These are phyloP conservation scores for Gloeophyllum trabeum DNA, from an alignment of 768 basidiomycete genomes.

Conservation along the genomic window DNA sequence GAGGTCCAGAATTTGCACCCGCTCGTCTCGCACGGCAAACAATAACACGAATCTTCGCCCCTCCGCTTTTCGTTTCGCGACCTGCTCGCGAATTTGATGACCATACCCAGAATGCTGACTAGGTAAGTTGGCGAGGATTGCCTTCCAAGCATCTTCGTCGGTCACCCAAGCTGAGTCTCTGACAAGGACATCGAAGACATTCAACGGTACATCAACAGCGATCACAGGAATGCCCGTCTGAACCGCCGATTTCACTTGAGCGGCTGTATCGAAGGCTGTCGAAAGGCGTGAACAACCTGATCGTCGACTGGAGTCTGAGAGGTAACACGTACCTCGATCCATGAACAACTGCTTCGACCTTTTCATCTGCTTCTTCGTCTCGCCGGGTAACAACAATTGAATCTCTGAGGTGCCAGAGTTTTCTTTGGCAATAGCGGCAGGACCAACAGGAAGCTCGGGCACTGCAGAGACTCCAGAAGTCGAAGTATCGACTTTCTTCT, in stretches of 20 bases:
- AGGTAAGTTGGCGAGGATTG: conserved; percentile 42
- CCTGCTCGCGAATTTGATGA: conserved; percentile 55
- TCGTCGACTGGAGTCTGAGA: background rate
- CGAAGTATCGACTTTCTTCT: conserved; percentile 59
- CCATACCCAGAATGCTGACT: conserved; percentile 51
- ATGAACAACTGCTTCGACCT: conserved; percentile 57
- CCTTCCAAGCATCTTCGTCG: conserved; percentile 70
- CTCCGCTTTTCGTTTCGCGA: conserved; percentile 48
- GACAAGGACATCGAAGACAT: conserved; percentile 49
- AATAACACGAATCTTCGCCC: conserved; percentile 52
- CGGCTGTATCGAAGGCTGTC: conserved; percentile 38
- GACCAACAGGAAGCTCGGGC: conserved; percentile 22
- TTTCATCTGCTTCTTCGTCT: conserved; percentile 66
- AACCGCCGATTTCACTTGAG: conserved; percentile 45
- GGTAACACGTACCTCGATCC: conserved; percentile 48
- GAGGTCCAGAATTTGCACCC: conserved; percentile 47
- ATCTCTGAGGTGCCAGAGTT: conserved; percentile 28
- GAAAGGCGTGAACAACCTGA: background rate
- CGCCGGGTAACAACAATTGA: conserved; percentile 55
- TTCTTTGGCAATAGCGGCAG: conserved; percentile 21
- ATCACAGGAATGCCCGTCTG: conserved; percentile 54
- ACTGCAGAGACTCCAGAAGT: conserved; percentile 45
- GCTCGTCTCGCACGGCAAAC: conserved; percentile 60
- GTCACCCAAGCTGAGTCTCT: conserved; percentile 51
- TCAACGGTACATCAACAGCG: conserved; percentile 56